These are phyloP conservation scores for Rubroshorea leprosula DNA, from an alignment of 345 rosid genomes.

Conservation along the genomic window DNA sequence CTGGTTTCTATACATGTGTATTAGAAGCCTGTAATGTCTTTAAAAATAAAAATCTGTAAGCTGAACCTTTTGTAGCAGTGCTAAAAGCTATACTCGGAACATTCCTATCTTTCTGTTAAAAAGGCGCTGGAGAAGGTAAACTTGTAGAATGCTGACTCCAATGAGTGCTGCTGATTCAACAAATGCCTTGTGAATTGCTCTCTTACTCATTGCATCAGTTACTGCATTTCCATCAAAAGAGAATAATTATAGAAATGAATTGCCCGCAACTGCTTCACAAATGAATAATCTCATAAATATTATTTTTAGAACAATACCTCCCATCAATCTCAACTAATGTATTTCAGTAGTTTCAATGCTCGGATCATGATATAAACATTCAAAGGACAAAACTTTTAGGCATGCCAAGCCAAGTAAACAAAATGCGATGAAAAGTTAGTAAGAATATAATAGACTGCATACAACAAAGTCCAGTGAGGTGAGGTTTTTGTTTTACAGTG, in stretches of 20 bases:
- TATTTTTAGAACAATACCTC: too few relatives aligned
- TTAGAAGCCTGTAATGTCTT: slow-evolving; percentile 7
- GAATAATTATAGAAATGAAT: background rate
- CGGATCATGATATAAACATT: too few relatives aligned
- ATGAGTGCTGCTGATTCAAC: slow-evolving; percentile 59
- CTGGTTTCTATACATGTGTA: slow-evolving; percentile 7
- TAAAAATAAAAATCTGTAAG: slow-evolving; percentile 6
- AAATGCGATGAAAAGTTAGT: too few relatives aligned
- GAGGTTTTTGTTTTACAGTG: too few relatives aligned
- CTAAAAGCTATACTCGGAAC: slow-evolving; percentile 48
- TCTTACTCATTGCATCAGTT: slow-evolving; percentile 52
- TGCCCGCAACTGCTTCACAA: too few relatives aligned
- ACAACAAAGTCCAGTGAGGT: too few relatives aligned
- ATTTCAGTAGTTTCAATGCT: too few relatives aligned
- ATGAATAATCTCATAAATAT: too few relatives aligned
- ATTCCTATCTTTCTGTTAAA: slow-evolving; percentile 63
- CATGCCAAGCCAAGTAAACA: too few relatives aligned
- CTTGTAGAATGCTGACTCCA: slow-evolving; percentile 55
- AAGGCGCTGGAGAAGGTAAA: slow-evolving; percentile 60
- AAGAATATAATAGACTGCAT: too few relatives aligned
- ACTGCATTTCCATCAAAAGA: slow-evolving; percentile 36
- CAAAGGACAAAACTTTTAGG: too few relatives aligned
- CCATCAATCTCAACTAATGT: too few relatives aligned
- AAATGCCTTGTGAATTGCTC: slow-evolving; percentile 62
- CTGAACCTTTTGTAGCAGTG: background rate